phyloP scores from a whole-genome alignment of 306 rosid genomes.

The Prunus mume region DNA sequence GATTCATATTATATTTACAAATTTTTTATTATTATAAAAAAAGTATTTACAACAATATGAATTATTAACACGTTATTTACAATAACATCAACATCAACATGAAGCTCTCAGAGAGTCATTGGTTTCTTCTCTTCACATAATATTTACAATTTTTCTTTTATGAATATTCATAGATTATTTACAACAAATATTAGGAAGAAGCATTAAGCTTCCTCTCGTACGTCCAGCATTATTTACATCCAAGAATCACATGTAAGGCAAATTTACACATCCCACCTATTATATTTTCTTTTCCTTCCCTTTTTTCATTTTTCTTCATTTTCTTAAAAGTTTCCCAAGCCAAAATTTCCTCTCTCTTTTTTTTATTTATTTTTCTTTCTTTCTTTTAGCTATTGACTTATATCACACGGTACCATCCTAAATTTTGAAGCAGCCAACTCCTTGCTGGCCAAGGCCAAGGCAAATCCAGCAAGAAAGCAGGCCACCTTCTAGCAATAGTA shows the following conservation, averaged over 20 bases:
- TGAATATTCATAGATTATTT: conserved; percentile 21
- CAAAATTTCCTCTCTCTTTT: background rate
- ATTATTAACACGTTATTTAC: background rate
- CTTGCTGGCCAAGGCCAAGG: conserved; percentile 2
- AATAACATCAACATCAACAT: background rate
- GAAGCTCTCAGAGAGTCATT: background rate
- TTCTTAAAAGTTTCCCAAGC: background rate
- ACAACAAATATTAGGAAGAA: conserved; percentile 19
- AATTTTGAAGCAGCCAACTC: background rate
- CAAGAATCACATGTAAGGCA: conserved; percentile 47
- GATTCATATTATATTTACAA: background rate
- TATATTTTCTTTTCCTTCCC: background rate
- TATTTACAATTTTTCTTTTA: conserved; percentile 22
- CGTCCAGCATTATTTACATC: conserved; percentile 37
- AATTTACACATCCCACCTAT: conserved; percentile 14
- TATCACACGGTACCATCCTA: background rate
- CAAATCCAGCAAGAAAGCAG: conserved; percentile 2
- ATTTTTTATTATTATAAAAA: background rate
- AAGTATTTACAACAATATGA: background rate
- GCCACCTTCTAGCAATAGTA: background rate
- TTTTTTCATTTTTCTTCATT: conserved; percentile 3
- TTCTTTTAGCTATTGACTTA: background rate
- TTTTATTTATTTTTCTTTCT: background rate
- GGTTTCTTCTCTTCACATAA: conserved; percentile 27
- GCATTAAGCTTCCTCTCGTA: conserved; percentile 29